Conservation (phyloP, 257 asterid genomes). For the Dorcoceras hygrometricum region DNA sequence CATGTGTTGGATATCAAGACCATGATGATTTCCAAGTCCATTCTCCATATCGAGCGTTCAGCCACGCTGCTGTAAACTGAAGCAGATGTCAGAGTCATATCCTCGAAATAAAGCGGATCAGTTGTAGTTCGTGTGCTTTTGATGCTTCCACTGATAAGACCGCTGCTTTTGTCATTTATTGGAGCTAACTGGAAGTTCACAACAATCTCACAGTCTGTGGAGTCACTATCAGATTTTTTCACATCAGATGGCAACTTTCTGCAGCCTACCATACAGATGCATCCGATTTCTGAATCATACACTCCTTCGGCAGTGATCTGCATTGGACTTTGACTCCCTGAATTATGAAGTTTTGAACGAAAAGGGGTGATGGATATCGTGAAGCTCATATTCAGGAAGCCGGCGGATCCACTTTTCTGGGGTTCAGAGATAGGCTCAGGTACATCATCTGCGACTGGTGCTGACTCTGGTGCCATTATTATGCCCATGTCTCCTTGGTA, state of each 20-base stretch:
- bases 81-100: constrained; percentile 31
- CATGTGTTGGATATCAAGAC: constrained; percentile 58
- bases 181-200: constrained; percentile 42
- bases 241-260: constrained; percentile 26
- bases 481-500: neutral
- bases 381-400: constrained; percentile 49
- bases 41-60: constrained; percentile 49
- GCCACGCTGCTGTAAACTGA: constrained; percentile 25
- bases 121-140: constrained; percentile 39
- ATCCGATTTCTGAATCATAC: constrained; percentile 45
- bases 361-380: constrained; percentile 26
- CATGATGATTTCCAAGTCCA: constrained; percentile 65
- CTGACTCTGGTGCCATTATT: constrained; percentile 5
- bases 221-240: neutral
- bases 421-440: constrained; percentile 9
- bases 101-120: constrained; percentile 47
- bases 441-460: neutral
- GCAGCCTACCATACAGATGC: constrained; percentile 76
- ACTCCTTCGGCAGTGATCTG: constrained; percentile 59
- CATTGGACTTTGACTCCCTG: neutral
- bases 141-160: constrained; percentile 37
- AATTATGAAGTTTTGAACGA: no score
- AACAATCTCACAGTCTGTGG: constrained; percentile 53
- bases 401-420: neutral
- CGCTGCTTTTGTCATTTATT: constrained; percentile 17